A percentile compares a stretch with the other conserved stretches of the same genome.
Conservation (phyloP, 2,329 filamentous ascomycete genomes). For the Setomelanomma holmii region DNA sequence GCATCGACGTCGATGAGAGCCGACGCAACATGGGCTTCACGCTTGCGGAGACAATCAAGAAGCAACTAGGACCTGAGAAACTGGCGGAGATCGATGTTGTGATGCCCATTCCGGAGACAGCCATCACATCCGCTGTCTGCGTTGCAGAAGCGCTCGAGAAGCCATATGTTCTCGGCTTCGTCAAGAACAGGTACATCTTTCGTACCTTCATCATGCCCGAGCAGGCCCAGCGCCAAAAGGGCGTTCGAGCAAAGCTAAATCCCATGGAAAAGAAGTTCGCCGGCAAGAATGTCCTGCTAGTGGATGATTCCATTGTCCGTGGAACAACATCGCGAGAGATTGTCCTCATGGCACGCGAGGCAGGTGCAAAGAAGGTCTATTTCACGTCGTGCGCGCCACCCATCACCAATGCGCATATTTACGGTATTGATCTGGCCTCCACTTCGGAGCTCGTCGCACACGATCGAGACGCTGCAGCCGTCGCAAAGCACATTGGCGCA, state of each 20-base stretch:
- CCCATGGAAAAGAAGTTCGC: constrained; percentile 86
- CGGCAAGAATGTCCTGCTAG: constrained; percentile 78
- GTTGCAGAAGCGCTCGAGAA: constrained; percentile 78
- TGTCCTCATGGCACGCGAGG: constrained; percentile 83
- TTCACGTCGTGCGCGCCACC: constrained; percentile 84
- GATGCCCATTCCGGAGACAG: constrained; percentile 84
- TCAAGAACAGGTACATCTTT: constrained; percentile 90
- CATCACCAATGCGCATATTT: constrained; percentile 86
- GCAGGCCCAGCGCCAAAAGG: constrained; percentile 80
- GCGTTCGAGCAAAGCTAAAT: constrained; percentile 87
- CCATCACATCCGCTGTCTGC: constrained; percentile 78
- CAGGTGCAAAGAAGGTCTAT: constrained; percentile 80
- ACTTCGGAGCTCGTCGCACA: constrained; percentile 75
- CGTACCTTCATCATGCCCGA: constrained; percentile 88
- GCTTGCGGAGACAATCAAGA: constrained; percentile 75
- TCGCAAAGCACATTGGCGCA: constrained; percentile 73
- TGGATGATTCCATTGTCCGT: constrained; percentile 90
- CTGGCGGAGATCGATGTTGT: constrained; percentile 82
- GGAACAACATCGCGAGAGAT: constrained; percentile 84
- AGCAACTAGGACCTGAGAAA: constrained; percentile 70
- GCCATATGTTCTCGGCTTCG: constrained; percentile 80
- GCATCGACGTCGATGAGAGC: constrained; percentile 84
- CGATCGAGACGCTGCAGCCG: constrained; percentile 66
- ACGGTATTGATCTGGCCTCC: constrained; percentile 78
- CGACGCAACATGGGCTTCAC: constrained; percentile 86